Conservation (phyloP, 1,284 basidiomycete species). For the Sphaerobolus stellatus region DNA sequence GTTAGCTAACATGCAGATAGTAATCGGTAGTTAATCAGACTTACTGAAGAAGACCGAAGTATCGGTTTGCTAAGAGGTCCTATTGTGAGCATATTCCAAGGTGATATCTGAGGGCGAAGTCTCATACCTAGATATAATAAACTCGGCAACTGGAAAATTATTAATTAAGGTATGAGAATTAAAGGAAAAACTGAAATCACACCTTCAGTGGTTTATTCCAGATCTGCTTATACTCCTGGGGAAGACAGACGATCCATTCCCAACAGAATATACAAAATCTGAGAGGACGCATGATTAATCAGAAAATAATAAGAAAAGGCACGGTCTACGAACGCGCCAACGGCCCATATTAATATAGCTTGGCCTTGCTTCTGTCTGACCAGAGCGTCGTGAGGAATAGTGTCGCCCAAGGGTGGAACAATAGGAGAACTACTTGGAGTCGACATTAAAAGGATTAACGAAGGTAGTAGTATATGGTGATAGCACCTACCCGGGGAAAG, state of each 20-base stretch:
- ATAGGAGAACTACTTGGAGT: no score
- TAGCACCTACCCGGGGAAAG: no score
- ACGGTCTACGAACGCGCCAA: background rate
- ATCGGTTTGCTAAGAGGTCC: background rate
- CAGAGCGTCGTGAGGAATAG: background rate
- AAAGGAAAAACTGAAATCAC: background rate
- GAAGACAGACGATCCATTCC: background rate
- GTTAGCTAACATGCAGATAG: no score
- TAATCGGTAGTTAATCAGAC: background rate
- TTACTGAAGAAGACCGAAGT: conserved; percentile 2
- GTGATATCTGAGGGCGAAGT: no score
- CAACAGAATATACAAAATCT: conserved; percentile 5
- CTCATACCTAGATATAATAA: conserved; percentile 1
- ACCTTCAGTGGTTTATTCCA: background rate
- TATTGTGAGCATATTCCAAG: background rate
- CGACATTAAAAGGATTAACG: no score
- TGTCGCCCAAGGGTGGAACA: background rate
- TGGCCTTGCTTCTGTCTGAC: background rate
- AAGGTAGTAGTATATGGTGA: no score
- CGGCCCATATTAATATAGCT: background rate
- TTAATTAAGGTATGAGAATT: background rate
- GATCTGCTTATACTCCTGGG: background rate
- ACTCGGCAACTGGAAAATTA: background rate
- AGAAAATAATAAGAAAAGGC: background rate
- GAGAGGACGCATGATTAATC: background rate